Evolutionary conservation across 2,329 filamentous ascomycete genomes (phyloP), one percentile per base, ranked within the genome.

Genomic region (Aspergillus piperis): DNA sequence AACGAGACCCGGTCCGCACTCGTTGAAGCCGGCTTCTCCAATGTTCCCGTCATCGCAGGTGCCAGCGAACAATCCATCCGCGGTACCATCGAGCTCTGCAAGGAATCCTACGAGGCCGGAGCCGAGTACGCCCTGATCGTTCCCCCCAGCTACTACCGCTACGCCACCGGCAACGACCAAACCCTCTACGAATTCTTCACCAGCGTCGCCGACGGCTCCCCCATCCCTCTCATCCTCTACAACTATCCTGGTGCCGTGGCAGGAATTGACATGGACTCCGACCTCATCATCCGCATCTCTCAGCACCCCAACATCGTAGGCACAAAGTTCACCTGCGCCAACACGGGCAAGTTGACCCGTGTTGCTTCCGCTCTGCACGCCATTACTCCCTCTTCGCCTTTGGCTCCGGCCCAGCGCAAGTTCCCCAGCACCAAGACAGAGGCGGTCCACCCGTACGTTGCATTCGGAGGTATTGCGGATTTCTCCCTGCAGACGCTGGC

Each of bases 241-340:
- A 96, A 96, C 82, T 96, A 95, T 80, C 92, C 92, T 0, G 91
- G 91, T 54, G 92, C 91, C 53, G 92, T 95, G 5, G 85, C 90
- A 5, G 92, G 92, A 54, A 90, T 96, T 71, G 92, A 96, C 76
- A 89, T 96, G 86, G 91, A 95, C 82, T 93, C 90, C 60, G 92
- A 96, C 74, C 83, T 94, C 61, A 85, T 96, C 70, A 91, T 95
- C 79, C 85, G 84, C 73, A 85, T 96, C 39, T 90, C 89, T 48
- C 80, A 87, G 73, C 91, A 96, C 78, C 86, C 88, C 66, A 96
- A 96, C 78, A 91, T 96, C 70, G 81, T 92, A 64, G 92, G 92
- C 64, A 93, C 91, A 58, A 96, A 96, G 77, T 96, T 96, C 82
- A 96, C 92, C 42, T 96, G 91, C 74, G 92, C 90, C 66, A 95